Base-by-base conservation (phyloP, 371 early-diverging fungal genomes). In the Mucor lusitanicus region DNA sequence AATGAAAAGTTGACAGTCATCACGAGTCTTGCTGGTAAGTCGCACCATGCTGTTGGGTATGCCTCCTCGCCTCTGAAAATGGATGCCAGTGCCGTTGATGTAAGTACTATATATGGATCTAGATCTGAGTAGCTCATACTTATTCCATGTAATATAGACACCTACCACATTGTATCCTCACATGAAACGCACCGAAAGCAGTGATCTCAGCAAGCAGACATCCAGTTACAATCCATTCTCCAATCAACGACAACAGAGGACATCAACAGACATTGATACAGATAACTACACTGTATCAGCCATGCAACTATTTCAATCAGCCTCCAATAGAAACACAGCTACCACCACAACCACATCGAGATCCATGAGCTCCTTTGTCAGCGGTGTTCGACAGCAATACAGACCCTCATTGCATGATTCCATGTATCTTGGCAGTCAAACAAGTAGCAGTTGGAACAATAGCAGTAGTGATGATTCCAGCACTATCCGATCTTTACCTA, bases 111-210 rank as follows among this genome's bases (percentile, higher is more conserved):
- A 19, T 33, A 57, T 25, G 19, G 4, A 57, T 57, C 19, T 57
- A 57, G 17, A 23, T n/a, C 19, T n/a, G 27, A 12, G 28, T 32
- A n/a, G 27, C 13, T 28, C 0, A 27, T 56, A 11, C 32, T 56
- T 35, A n/a, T n/a, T n/a, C n/a, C n/a, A n/a, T n/a, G n/a, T n/a
- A n/a, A 3, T 50, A 33, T 56, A 56, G 56, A 56, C 33, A 2
- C 30, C 56, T n/a, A 56, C 56, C 9, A n/a, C 56, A 6, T 19
- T 56, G 33, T 33, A 56, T 56, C 56, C 56, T 32, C 56, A 56
- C 5, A 56, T 9, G 12, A 56, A 56, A 12, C 56, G 33, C 4
- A 28, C 13, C 7, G 56, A 33, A 1, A 33, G 56, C 19, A 53
- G 27, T 53, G 53, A 32, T n/a, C n/a, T 32, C 17, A 15, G n/a